phyloP scores from a whole-genome alignment of 1,284 basidiomycete genomes.

The Melampsora larici-populina region DNA sequence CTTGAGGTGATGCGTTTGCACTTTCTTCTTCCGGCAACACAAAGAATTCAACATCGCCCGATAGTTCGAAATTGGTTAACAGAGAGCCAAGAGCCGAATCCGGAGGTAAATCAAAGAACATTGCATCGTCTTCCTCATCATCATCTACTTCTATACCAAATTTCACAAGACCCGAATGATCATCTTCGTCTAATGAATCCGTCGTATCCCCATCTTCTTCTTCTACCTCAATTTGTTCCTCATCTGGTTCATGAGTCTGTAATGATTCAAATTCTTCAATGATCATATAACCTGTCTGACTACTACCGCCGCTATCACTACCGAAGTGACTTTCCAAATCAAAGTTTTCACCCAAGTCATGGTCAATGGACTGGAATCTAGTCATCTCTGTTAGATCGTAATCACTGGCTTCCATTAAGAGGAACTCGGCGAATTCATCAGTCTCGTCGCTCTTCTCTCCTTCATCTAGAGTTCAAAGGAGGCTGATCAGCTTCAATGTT shows the following conservation, averaged over 20 bases:
- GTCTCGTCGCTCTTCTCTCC: constrained; percentile 15
- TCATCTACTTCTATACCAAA: constrained; percentile 48
- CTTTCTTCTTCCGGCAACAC: background rate
- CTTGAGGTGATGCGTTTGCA: background rate
- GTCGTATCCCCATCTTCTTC: constrained; percentile 48
- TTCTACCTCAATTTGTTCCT: background rate
- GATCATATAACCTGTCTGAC: constrained; percentile 12
- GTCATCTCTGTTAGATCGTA: constrained; percentile 7
- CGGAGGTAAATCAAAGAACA: constrained; percentile 26
- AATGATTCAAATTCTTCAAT: constrained; percentile 19
- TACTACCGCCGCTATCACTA: background rate
- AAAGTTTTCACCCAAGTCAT: background rate
- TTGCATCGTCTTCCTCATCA: constrained; percentile 42
- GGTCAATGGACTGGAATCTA: background rate
- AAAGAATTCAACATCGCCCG: constrained; percentile 1
- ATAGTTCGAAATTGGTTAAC: constrained; percentile 19
- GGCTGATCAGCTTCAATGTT: background rate
- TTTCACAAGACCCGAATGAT: constrained; percentile 48
- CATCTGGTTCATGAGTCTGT: background rate
- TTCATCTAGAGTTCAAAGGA: constrained; percentile 10
- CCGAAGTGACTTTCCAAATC: background rate
- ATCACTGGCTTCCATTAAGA: constrained; percentile 30
- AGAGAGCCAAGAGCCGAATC: constrained; percentile 17
- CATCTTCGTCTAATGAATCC: constrained; percentile 49
- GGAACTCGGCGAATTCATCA: constrained; percentile 38